A percentile compares a stretch with the other conserved stretches of the same genome.
phyloP scores from a whole-genome alignment of 768 basidiomycete genomes.

The Termitomyces sp. region DNA sequence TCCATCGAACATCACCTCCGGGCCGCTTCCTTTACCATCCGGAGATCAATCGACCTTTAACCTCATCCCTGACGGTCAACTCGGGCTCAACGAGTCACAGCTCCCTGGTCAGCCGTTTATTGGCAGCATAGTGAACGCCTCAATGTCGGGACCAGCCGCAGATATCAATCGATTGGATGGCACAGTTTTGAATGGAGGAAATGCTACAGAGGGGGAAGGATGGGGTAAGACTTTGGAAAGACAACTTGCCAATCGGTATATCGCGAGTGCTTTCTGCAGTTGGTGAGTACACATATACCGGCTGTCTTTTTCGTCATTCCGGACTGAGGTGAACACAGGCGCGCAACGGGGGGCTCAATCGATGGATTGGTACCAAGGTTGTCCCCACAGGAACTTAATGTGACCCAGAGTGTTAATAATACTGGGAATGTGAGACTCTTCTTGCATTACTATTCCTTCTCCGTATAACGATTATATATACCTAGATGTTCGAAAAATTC shows the following conservation, averaged over 20 bases:
- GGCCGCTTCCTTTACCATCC: constrained; percentile 44
- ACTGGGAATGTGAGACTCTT: constrained; percentile 63
- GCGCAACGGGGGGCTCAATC: constrained; percentile 85
- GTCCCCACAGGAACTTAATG: constrained; percentile 62
- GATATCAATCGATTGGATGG: constrained; percentile 55
- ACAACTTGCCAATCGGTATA: constrained; percentile 82
- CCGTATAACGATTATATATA: not conserved
- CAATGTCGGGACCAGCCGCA: constrained; percentile 45
- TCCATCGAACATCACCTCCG: constrained; percentile 64
- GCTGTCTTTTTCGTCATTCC: not conserved
- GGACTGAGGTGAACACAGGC: constrained; percentile 37
- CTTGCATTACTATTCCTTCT: not conserved
- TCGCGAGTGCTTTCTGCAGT: constrained; percentile 79
- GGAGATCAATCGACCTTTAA: constrained; percentile 54
- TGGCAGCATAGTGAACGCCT: constrained; percentile 35
- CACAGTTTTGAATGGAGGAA: constrained; percentile 67
- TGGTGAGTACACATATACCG: constrained; percentile 49
- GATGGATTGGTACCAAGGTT: constrained; percentile 63
- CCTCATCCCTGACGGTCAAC: constrained; percentile 74
- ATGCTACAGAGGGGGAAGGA: constrained; percentile 50
- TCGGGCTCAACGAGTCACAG: constrained; percentile 65
- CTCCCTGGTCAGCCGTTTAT: constrained; percentile 65
- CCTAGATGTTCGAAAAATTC: constrained; percentile 87
- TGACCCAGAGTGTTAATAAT: constrained; percentile 60
- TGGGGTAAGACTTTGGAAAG: constrained; percentile 61